Conservation (phyloP, 1,284 basidiomycete species). For the Calocybe gambosa region DNA sequence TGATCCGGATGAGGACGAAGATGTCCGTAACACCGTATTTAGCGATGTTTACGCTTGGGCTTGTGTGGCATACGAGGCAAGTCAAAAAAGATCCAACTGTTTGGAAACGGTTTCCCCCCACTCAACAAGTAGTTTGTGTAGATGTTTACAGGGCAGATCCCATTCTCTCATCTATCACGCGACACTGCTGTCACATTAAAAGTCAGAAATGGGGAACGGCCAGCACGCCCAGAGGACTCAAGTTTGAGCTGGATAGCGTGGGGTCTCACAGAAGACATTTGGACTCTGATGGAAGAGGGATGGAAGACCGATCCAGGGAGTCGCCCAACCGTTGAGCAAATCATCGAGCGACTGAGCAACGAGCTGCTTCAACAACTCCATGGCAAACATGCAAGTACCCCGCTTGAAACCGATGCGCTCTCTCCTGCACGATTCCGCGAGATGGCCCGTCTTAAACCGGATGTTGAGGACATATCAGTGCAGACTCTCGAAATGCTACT, state of each 20-base stretch:
- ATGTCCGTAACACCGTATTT: neutral
- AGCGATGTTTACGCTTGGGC: slow-evolving; percentile 15
- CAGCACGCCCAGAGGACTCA: slow-evolving; percentile 12
- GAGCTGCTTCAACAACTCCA: too few relatives aligned
- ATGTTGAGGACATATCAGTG: too few relatives aligned
- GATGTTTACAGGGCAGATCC: slow-evolving; percentile 9
- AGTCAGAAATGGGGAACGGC: slow-evolving; percentile 17
- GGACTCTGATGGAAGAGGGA: slow-evolving; percentile 11
- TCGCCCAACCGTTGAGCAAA: slow-evolving; percentile 1
- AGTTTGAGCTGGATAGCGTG: slow-evolving; percentile 12
- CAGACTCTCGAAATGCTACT: too few relatives aligned
- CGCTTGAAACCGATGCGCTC: too few relatives aligned
- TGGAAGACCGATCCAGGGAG: slow-evolving; percentile 9
- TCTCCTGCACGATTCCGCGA: too few relatives aligned
- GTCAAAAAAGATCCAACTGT: too few relatives aligned
- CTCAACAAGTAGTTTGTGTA: neutral
- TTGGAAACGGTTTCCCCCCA: too few relatives aligned
- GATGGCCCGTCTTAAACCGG: too few relatives aligned
- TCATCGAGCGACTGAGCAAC: slow-evolving; percentile 6
- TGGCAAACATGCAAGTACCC: too few relatives aligned
- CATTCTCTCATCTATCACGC: slow-evolving; percentile 14
- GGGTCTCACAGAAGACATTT: slow-evolving; percentile 17
- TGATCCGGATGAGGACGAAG: neutral
- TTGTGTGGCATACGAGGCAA: slow-evolving; percentile 8
- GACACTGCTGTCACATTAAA: slow-evolving; percentile 15